These are phyloP conservation scores for Chaetomiaceae sp. DNA, from an alignment of 2,329 filamentous ascomycete species.

Conservation along the genomic window DNA sequence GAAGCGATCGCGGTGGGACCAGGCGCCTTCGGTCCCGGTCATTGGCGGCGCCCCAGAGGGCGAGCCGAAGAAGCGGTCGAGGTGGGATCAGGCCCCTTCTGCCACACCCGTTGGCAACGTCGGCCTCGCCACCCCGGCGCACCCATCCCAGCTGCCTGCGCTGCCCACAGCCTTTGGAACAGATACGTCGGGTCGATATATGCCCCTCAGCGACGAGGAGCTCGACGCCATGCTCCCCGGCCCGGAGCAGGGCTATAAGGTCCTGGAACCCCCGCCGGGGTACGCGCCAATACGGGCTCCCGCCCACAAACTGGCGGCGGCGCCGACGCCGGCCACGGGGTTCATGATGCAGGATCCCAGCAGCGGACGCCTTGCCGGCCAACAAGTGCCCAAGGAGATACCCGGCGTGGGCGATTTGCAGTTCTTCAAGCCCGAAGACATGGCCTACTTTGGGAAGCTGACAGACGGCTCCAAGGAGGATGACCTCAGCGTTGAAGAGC, in stretches of 20 bases:
- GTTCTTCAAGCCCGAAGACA: slow-evolving; percentile 98
- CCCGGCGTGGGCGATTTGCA: slow-evolving; percentile 93
- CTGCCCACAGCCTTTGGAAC: slow-evolving; percentile 64
- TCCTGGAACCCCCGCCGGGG: slow-evolving; percentile 83
- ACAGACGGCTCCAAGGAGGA: slow-evolving; percentile 93
- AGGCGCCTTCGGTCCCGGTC: slow-evolving; percentile 57
- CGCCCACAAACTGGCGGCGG: slow-evolving; percentile 68
- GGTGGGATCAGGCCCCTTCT: slow-evolving; percentile 88
- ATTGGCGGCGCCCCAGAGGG: slow-evolving; percentile 51
- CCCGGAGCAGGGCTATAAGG: slow-evolving; percentile 86
- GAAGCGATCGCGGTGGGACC: slow-evolving; percentile 85
- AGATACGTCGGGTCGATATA: slow-evolving; percentile 74
- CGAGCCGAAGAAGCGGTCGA: slow-evolving; percentile 64
- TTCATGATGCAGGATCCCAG: slow-evolving; percentile 99
- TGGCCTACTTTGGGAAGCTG: slow-evolving; percentile 97
- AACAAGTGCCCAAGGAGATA: slow-evolving; percentile 91
- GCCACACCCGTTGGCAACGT: slow-evolving; percentile 69
- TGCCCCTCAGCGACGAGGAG: slow-evolving; percentile 85
- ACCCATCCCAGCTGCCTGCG: slow-evolving; percentile 57
- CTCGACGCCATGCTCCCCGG: slow-evolving; percentile 85
- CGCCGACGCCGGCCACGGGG: slow-evolving; percentile 70
- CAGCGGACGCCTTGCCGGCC: slow-evolving; percentile 74
- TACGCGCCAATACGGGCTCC: slow-evolving; percentile 80
- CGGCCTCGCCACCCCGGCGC: slow-evolving; percentile 74
- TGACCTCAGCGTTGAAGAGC: slow-evolving; percentile 82